phyloP scores from a whole-genome alignment of 305 asterid species.

The Fraxinus paxiana region DNA sequence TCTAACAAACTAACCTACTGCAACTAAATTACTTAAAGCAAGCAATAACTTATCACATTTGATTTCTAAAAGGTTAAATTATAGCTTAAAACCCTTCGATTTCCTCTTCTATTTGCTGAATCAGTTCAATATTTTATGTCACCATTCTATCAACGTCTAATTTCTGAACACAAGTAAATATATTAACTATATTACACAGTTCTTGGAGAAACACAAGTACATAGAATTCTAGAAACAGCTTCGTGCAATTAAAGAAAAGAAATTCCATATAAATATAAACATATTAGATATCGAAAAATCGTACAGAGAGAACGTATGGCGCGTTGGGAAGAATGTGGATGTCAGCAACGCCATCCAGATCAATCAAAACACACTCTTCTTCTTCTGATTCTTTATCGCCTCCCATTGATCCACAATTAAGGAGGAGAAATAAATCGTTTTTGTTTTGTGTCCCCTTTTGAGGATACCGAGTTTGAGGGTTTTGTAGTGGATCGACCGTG shows the following conservation, averaged over 20 bases:
- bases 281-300: constrained; percentile 2
- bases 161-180: background rate
- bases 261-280: background rate
- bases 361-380: constrained; percentile 61
- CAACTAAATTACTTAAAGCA: too few relatives aligned
- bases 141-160: background rate
- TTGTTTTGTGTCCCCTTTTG: background rate
- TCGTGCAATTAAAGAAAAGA: background rate
- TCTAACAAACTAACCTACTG: too few relatives aligned
- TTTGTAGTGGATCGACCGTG: background rate
- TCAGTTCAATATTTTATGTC: background rate
- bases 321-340: constrained; percentile 57
- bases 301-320: constrained; percentile 73
- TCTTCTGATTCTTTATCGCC: constrained; percentile 29
- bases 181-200: background rate
- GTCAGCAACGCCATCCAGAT: constrained; percentile 46
- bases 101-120: background rate
- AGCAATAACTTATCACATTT: too few relatives aligned
- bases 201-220: background rate
- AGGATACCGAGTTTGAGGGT: background rate
- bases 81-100: background rate
- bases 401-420: constrained; percentile 13
- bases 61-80: background rate
- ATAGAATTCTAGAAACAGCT: background rate
- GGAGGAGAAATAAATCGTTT: background rate